Percentiles rank a stretch among this genome's conserved stretches.
Conservation (phyloP, 2,329 filamentous ascomycete species). For the Fulvia fulva region DNA sequence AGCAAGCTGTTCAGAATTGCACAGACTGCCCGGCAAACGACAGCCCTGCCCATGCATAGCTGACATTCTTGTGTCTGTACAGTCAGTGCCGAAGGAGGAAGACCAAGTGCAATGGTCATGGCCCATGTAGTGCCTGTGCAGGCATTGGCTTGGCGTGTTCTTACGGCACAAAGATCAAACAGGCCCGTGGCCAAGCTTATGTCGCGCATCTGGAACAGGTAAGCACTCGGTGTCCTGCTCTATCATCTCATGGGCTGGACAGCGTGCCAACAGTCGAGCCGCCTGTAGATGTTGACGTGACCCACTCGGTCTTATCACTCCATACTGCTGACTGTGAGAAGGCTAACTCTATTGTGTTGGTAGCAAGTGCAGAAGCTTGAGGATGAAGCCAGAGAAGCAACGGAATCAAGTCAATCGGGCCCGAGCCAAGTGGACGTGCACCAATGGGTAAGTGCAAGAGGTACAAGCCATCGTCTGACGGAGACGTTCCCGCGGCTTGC, state of each 20-base stretch:
- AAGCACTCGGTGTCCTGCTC: not conserved
- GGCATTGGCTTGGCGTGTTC: not conserved
- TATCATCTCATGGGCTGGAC: not conserved
- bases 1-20: too few species aligned
- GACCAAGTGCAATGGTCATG: not conserved
- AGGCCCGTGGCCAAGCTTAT: not conserved
- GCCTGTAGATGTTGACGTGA: too few species aligned
- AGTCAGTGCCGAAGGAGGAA: not conserved
- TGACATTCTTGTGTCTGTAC: not conserved
- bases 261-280: too few species aligned
- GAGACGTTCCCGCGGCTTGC: too few species aligned
- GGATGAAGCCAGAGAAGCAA: not conserved
- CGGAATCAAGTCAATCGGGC: not conserved
- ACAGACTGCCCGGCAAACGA: too few species aligned
- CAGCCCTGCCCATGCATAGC: too few species aligned
- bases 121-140: not conserved
- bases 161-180: not conserved
- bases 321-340: too few species aligned
- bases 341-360: not conserved
- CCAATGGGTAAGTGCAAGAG: not conserved
- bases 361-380: not conserved
- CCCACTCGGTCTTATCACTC: too few species aligned
- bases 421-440: not conserved
- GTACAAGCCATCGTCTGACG: too few species aligned
- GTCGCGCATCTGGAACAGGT: not conserved